Base-by-base conservation (phyloP, 2,329 filamentous ascomycete genomes). In the Neophaeococcomyces mojaviensis region DNA sequence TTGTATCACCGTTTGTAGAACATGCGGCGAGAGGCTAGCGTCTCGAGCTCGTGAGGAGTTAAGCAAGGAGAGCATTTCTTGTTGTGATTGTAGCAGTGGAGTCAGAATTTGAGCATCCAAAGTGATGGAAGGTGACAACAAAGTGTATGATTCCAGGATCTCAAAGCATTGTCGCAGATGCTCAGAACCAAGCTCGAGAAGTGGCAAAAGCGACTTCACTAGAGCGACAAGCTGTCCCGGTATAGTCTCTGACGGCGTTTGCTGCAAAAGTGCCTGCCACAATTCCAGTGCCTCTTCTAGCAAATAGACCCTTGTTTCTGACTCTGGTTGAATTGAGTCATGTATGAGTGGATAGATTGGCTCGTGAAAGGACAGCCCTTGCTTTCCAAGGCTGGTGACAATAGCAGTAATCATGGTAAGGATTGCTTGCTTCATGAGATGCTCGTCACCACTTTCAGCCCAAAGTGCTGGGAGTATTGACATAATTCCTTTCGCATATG, bases 341-440 rank as follows among this genome's bases (percentile, higher is more conserved):
- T 80, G 74, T 34, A 98, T 83, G 41, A 97, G 76, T 0, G 90
- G 89, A 15, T 95, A 68, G 55, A 96, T 85, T 43, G 89, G 73
- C 13, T 74, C 66, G 53, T 96, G 88, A 56, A 94, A 95, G 15
- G 81, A 76, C 50, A 82, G 76, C 3, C 88, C 92, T 8, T 84
- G 77, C 10, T 78, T 74, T 49, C 84, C 87, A 78, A 97, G 86
- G 1, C 89, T 85, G 60, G 81, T 81, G n/a, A 94, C 86, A 12
- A 98, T 73, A 2, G 88, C 83, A 1, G 86, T 76, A 42, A 97
- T 79, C 32, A 97, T 84, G 2, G 85, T 86, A 47, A 97, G 76
- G 43, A 97, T 88, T 1, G 88, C 82, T 65, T 96, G 89, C 65
- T 97, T 97, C 73, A 96, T 85, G 64, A 97, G 79, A 65, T 88